Evolutionary conservation across 306 rosid genomes (phyloP), one percentile per base, ranked within the genome.

Genomic region (Quercus wislizeni): DNA sequence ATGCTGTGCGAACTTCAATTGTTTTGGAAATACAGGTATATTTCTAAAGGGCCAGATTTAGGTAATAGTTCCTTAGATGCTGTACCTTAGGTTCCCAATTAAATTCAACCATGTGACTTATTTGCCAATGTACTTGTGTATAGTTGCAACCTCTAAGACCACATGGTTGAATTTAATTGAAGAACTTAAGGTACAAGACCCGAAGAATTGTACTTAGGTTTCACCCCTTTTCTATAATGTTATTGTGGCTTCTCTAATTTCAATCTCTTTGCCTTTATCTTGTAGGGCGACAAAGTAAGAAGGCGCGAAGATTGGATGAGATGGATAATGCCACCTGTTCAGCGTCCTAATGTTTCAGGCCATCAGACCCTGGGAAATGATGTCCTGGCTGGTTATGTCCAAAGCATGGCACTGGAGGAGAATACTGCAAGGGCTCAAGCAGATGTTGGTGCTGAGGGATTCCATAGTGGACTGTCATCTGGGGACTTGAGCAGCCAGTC

Each of bases 261-360:
- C 49, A 27, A 64, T 71, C 28, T 38, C 52, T 12, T 18, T 71
- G 70, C 18, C 78, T 54, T 76, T 73, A 25, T 51, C 17, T 78
- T 25, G 57, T 73, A 94, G 99, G 97, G 92, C 73, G 90, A 92
- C 85, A 92, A 84, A 79, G 76, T 94, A 84, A 91, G 99, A 81
- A 85, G 87, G 84, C 92, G 89, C 52, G 71, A 78, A 76, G 92
- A 90, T 68, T 94, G 97, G 92, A 30, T 10, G 81, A 91, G 72
- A 77, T 94, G 99, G 97, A 54, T 91, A 79, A 55, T 92, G 83
- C 88, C 92, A 46, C 15, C 80, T 33, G 83, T 73, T 83, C 87
- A 89, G 78, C 64, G 78, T 79, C 72, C 87, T 67, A 56, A 81
- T 55, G 81, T 69, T 59, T 17, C 81, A 51, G 74, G 85, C 25